These are phyloP conservation scores for Aspergillus pseudonomiae DNA, from an alignment of 2,329 filamentous ascomycete species.

Conservation along the genomic window DNA sequence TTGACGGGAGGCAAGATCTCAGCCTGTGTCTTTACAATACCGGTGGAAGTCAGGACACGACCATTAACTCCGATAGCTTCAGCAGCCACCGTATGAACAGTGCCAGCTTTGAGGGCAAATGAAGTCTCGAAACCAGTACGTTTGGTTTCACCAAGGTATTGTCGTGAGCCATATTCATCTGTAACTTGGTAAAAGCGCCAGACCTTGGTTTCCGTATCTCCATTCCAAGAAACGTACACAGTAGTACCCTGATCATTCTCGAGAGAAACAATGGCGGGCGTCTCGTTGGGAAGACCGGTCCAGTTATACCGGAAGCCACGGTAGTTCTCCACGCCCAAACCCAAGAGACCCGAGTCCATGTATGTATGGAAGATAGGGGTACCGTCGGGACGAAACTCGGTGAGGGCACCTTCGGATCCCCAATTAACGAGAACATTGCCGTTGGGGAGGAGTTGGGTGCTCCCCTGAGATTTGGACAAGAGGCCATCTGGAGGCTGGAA, in stretches of 20 bases:
- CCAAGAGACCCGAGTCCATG: slow-evolving; percentile 47
- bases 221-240: slow-evolving; percentile 61
- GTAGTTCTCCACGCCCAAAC: slow-evolving; percentile 43
- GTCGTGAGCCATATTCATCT: slow-evolving; percentile 27
- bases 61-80: slow-evolving; percentile 37
- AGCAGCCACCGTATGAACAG: slow-evolving; percentile 44
- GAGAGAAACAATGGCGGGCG: slow-evolving; percentile 42
- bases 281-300: slow-evolving; percentile 41
- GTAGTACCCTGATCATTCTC: slow-evolving; percentile 32
- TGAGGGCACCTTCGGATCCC: slow-evolving; percentile 54
- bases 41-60: slow-evolving; percentile 30
- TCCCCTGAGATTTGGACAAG: slow-evolving; percentile 55
- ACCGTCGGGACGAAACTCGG: slow-evolving; percentile 36
- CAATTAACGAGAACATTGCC: slow-evolving; percentile 61
- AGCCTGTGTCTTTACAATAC: slow-evolving; percentile 23
- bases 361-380: slow-evolving; percentile 44
- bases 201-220: slow-evolving; percentile 49
- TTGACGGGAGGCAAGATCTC: slow-evolving; percentile 23
- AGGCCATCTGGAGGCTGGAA: slow-evolving; percentile 55
- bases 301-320: slow-evolving; percentile 44
- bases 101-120: slow-evolving; percentile 22
- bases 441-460: slow-evolving; percentile 57
- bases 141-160: slow-evolving; percentile 30
- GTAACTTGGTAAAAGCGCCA: slow-evolving; percentile 55
- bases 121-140: slow-evolving; percentile 36